Conservation (phyloP, 495 filamentous ascomycete species). For the Lophium mytilinum region DNA sequence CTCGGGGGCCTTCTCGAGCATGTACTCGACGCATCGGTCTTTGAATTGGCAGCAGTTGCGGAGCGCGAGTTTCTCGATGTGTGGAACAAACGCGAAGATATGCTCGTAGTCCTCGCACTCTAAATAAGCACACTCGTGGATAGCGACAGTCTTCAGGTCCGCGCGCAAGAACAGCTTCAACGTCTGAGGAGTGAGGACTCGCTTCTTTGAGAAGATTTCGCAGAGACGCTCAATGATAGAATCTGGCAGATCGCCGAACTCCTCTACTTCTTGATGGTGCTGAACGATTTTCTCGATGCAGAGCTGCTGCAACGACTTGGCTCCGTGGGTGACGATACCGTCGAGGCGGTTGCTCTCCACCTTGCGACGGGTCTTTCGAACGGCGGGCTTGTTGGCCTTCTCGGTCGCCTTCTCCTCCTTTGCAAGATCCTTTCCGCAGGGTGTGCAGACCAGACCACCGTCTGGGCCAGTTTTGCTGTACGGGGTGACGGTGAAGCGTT, state of each 20-base stretch:
- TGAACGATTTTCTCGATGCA: conserved; percentile 80
- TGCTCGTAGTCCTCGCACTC: conserved; percentile 65
- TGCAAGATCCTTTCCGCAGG: conserved; percentile 71
- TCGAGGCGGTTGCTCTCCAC: conserved; percentile 72
- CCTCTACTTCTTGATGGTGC: conserved; percentile 73
- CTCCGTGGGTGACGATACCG: conserved; percentile 58
- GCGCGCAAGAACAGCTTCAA: conserved; percentile 71
- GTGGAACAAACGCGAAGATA: conserved; percentile 68
- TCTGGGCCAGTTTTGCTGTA: conserved; percentile 77
- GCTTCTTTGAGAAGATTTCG: conserved; percentile 70
- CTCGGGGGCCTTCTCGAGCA: conserved; percentile 56
- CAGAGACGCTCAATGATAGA: conserved; percentile 63
- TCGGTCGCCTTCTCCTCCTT: conserved; percentile 52
- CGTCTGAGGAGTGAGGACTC: conserved; percentile 61
- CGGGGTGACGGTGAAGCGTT: conserved; percentile 87
- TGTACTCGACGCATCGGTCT: conserved; percentile 68
- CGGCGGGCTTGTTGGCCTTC: conserved; percentile 48
- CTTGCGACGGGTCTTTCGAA: conserved; percentile 53
- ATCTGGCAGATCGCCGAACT: conserved; percentile 69
- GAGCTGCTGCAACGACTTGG: conserved; percentile 63
- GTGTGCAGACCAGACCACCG: conserved; percentile 74
- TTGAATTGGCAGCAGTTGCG: conserved; percentile 83
- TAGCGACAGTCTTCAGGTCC: conserved; percentile 53
- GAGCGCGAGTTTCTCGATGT: conserved; percentile 58
- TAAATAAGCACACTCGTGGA: conserved; percentile 75